phyloP scores from a whole-genome alignment of 768 basidiomycete genomes.

The Punctularia strigosozonata region DNA sequence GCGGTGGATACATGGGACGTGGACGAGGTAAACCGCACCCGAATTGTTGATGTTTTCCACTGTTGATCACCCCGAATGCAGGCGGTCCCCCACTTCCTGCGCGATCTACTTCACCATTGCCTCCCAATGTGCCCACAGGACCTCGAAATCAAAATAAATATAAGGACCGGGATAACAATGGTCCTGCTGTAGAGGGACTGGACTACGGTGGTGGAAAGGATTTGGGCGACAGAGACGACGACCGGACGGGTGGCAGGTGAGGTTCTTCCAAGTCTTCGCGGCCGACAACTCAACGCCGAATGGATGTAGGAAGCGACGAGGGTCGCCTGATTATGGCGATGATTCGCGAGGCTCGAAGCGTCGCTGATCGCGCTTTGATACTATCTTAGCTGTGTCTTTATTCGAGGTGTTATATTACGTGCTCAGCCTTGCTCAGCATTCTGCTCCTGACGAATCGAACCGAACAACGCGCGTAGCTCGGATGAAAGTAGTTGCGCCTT shows the following conservation, averaged over 20 bases:
- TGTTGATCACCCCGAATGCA: slow-evolving; percentile 3
- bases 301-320: slow-evolving; percentile 51
- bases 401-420: background rate
- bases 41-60: too few relatives aligned
- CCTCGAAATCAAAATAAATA: slow-evolving; percentile 85
- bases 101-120: slow-evolving; percentile 74
- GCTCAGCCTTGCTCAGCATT: too few relatives aligned
- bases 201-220: slow-evolving; percentile 59
- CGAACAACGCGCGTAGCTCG: too few relatives aligned
- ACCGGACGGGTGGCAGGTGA: slow-evolving; percentile 40
- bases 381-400: background rate
- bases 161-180: slow-evolving; percentile 79
- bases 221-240: slow-evolving; percentile 27
- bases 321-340: slow-evolving; percentile 63
- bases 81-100: slow-evolving; percentile 38
- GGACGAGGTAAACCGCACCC: slow-evolving; percentile 30
- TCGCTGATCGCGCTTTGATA: slow-evolving; percentile 30
- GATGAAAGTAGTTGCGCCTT: too few relatives aligned
- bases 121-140: slow-evolving; percentile 79
- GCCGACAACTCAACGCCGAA: background rate
- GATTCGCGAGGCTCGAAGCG: slow-evolving; percentile 58
- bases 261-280: slow-evolving; percentile 10
- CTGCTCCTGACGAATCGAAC: too few relatives aligned
- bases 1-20: slow-evolving; percentile 27
- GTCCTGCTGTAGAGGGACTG: slow-evolving; percentile 78